phyloP scores from a whole-genome alignment of 2,329 filamentous ascomycete species.

The Sclerotinia glacialis region DNA sequence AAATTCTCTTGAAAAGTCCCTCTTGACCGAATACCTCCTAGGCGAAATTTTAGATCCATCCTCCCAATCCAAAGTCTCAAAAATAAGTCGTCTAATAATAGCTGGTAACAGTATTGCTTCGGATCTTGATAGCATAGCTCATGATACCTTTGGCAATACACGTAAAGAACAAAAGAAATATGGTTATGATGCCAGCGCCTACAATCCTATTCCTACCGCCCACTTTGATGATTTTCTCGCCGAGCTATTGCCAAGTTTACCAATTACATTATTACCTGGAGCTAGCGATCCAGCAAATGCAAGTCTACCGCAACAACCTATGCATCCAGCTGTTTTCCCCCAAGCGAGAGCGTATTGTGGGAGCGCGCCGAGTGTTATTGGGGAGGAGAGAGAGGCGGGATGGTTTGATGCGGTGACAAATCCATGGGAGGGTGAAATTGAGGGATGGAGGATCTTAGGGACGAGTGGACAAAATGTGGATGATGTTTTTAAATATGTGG shows the following conservation, averaged over 20 bases:
- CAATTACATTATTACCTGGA: slow-evolving; percentile 85
- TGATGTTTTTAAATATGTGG: slow-evolving; percentile 89
- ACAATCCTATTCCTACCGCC: slow-evolving; percentile 81
- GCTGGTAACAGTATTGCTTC: slow-evolving; percentile 78
- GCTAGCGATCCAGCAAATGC: slow-evolving; percentile 82
- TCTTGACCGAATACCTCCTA: slow-evolving; percentile 83
- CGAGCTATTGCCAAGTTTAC: slow-evolving; percentile 77
- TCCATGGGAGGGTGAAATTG: slow-evolving; percentile 85
- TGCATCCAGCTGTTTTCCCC: slow-evolving; percentile 90
- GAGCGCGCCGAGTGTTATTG: slow-evolving; percentile 30
- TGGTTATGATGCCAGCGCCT: slow-evolving; percentile 85
- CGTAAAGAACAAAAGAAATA: slow-evolving; percentile 69
- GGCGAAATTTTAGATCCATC: slow-evolving; percentile 69
- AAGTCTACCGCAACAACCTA: slow-evolving; percentile 85
- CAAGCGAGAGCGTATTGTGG: slow-evolving; percentile 61
- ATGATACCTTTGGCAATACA: slow-evolving; percentile 38
- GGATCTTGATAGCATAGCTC: slow-evolving; percentile 33
- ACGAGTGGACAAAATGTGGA: slow-evolving; percentile 91
- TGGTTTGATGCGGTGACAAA: slow-evolving; percentile 93
- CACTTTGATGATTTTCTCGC: slow-evolving; percentile 81
- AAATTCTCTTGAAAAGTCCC: slow-evolving; percentile 69
- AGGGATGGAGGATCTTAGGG: slow-evolving; percentile 83
- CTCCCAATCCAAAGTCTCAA: slow-evolving; percentile 57
- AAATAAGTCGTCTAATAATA: slow-evolving; percentile 82
- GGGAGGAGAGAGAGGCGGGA: slow-evolving; percentile 49